Evolutionary conservation across 2,329 filamentous ascomycete genomes (phyloP).

Genomic region (Laburnicola sp.): DNA sequence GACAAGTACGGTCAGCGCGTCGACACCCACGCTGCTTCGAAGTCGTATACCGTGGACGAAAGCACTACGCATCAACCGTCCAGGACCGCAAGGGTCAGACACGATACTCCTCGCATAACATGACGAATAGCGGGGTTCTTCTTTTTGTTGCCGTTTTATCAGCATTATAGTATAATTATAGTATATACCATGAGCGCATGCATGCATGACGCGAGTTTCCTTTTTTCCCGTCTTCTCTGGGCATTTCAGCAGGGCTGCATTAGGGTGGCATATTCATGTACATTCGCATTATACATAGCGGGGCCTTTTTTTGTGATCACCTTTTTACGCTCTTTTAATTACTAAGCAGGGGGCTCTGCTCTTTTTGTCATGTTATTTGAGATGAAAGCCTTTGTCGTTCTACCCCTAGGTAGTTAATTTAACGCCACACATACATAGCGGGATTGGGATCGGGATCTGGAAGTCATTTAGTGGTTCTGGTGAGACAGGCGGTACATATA

Average conservation of each 20-base stretch:
- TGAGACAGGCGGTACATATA: too few relatives aligned
- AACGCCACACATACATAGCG: too few relatives aligned
- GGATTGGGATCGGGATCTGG: too few relatives aligned
- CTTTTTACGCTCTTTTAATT: too few relatives aligned
- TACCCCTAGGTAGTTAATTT: too few relatives aligned
- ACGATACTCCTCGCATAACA: background rate
- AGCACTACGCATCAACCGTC: conserved; percentile 38
- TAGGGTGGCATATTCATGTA: background rate
- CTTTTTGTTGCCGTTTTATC: background rate
- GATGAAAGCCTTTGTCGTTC: too few relatives aligned
- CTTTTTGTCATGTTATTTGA: too few relatives aligned
- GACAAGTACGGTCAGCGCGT: conserved; percentile 14
- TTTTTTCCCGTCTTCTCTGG: background rate
- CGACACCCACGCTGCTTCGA: background rate
- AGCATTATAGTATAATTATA: background rate
- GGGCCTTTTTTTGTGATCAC: too few relatives aligned
- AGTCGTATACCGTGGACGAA: conserved; percentile 16
- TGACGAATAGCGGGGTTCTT: background rate
- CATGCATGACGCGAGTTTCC: background rate
- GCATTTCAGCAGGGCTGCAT: conserved; percentile 1
- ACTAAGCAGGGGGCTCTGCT: too few relatives aligned
- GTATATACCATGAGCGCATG: conserved; percentile 1
- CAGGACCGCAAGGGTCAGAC: conserved; percentile 24
- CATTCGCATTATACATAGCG: too few relatives aligned
- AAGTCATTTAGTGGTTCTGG: too few relatives aligned